Evolutionary conservation across 2,329 filamentous ascomycete species (phyloP), one percentile per base, ranked within the genome.

Genomic region (Cercospora zeina): DNA sequence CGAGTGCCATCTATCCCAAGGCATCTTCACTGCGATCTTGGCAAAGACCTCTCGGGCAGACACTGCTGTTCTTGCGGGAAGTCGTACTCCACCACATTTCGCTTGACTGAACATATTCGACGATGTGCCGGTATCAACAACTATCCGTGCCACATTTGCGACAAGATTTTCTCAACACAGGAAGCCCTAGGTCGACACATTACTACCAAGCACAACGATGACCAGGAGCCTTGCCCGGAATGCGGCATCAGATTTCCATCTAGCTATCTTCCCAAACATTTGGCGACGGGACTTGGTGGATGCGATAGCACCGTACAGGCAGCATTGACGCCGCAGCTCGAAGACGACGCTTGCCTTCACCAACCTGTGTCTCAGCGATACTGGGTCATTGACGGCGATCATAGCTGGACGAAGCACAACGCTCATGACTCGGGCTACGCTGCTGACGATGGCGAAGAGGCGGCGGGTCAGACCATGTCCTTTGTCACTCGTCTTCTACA

Each of bases 331-430:
- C 65, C 65, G 7, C 54, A 62, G 33, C 61, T 67, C 21, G 62
- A 65, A 9, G 51, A 62, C 14, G 45, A 55, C 3, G 60, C 65
- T 31, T 34, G 24, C 30, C 34, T 56, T n/a, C 37, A 56, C 2
- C 58, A 61, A 21, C 63, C 62, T 8, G 45, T 56, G 4, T 69
- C 67, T 4, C 65, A 68, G 36, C 62, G 60, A 11, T 69, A 65
- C 55, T 69, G 67, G 67, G 66, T 65, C 34, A 62, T 67, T 19
- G 62, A 69, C 30, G 67, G 64, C 16, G 66, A 69, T 21, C 61
- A 65, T 30, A 62, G 39, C 57, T 68, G 66, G 67, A 57, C 49
- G 11, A 39, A 13, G 9, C 39, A 36, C 1, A 42, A 39, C 30
- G 36, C 33, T 2, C 54, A 30, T 31, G 42, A 58, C 34, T 59